phyloP scores from a whole-genome alignment of 768 basidiomycete species.

The Phaeotremella skinneri region DNA sequence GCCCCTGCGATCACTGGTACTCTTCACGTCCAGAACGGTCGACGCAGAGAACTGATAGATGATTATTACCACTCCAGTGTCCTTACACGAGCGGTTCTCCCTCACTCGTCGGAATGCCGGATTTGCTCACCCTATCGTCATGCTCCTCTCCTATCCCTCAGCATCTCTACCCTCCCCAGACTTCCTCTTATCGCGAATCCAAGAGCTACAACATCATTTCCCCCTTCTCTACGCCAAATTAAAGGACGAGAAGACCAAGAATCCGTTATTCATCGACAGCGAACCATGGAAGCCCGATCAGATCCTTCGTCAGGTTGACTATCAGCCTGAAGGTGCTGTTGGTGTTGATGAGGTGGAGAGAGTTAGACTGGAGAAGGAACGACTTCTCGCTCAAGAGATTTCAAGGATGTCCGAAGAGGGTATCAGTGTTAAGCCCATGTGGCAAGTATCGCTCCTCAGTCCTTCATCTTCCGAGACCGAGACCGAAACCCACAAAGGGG shows the following conservation, averaged over 20 bases:
- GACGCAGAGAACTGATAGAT: no score
- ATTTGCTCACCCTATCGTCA: conserved; percentile 2
- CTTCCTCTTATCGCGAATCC: conserved; percentile 6
- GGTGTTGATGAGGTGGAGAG: conserved; percentile 2
- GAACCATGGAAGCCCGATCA: conserved; percentile 12
- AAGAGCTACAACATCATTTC: conserved; percentile 20
- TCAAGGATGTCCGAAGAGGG: neutral
- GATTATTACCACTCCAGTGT: no score
- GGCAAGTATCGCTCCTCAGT: conserved; percentile 10
- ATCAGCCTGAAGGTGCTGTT: neutral
- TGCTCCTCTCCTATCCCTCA: conserved; percentile 10
- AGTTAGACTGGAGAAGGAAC: conserved; percentile 1
- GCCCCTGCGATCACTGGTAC: no score
- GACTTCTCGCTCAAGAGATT: conserved; percentile 2
- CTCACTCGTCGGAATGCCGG: conserved; percentile 12
- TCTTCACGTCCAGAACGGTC: no score
- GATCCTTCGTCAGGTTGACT: conserved; percentile 4
- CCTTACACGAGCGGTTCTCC: conserved; percentile 20
- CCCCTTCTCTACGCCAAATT: conserved; percentile 9
- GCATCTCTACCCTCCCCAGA: conserved; percentile 6
- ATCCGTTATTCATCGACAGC: conserved; percentile 13
- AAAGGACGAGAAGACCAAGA: conserved; percentile 11
- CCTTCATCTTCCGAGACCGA: conserved; percentile 5
- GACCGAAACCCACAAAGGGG: neutral
- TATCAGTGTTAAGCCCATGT: conserved; percentile 4